phyloP scores from a whole-genome alignment of 2,329 filamentous ascomycete species.

The Microcyclosporella mali region DNA sequence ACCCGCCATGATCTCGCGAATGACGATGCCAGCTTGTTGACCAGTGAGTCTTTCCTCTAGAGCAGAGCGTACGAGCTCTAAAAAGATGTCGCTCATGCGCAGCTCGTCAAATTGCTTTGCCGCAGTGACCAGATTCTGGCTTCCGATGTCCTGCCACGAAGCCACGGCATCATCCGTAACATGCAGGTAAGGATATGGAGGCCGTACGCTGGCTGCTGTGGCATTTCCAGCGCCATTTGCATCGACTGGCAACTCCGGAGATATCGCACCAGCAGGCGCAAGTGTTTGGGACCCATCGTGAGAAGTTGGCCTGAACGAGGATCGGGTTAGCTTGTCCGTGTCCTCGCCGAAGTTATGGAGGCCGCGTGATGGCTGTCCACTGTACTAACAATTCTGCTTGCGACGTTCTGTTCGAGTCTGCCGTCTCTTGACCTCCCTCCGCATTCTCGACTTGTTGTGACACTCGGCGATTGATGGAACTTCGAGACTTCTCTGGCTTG shows the following conservation, averaged over 20 bases:
- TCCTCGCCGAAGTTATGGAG: neutral
- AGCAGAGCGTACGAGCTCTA: conserved; percentile 75
- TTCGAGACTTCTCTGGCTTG: conserved; percentile 43
- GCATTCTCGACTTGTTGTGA: conserved; percentile 18
- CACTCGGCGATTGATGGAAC: conserved; percentile 40
- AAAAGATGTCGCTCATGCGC: conserved; percentile 66
- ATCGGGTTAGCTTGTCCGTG: conserved; percentile 7
- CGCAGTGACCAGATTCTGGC: conserved; percentile 59
- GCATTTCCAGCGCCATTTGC: conserved; percentile 8
- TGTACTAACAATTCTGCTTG: conserved; percentile 6
- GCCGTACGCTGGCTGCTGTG: conserved; percentile 10
- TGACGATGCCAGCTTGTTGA: conserved; percentile 61
- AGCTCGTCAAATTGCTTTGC: conserved; percentile 61
- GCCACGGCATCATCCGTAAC: conserved; percentile 64
- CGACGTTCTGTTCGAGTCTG: neutral
- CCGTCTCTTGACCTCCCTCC: conserved; percentile 9
- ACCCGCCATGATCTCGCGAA: conserved; percentile 66
- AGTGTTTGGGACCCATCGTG: conserved; percentile 10
- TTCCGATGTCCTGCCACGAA: conserved; percentile 62
- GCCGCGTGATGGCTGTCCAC: neutral
- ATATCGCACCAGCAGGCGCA: conserved; percentile 1
- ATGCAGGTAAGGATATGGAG: conserved; percentile 63
- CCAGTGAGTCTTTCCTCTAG: conserved; percentile 63
- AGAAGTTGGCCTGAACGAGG: conserved; percentile 5
- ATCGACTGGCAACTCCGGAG: neutral